Percentiles rank a stretch among this genome's conserved stretches.
Conservation (phyloP, 768 basidiomycete species). For the Amanita phalloides region DNA sequence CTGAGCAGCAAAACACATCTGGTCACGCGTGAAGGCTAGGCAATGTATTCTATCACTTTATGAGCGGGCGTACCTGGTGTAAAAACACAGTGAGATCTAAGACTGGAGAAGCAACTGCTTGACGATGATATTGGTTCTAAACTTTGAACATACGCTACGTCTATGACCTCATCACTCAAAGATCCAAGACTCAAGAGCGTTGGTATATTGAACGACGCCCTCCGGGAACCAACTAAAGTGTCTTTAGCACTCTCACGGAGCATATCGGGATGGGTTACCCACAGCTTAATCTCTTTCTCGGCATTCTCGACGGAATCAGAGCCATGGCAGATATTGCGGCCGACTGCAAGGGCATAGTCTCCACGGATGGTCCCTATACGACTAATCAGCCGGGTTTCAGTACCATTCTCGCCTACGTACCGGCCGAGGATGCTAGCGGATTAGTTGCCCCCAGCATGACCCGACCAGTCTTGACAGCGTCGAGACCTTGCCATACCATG, state of each 20-base stretch:
- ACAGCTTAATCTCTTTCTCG: slow-evolving; percentile 93
- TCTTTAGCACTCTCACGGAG: not conserved
- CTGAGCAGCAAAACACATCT: slow-evolving; percentile 9
- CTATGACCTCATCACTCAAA: slow-evolving; percentile 47
- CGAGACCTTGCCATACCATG: slow-evolving; percentile 93
- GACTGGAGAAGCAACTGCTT: not conserved
- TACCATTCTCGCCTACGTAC: slow-evolving; percentile 30
- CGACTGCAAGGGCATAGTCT: slow-evolving; percentile 89
- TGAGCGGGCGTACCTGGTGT: too few relatives aligned
- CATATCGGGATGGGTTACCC: slow-evolving; percentile 17
- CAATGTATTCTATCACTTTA: too few relatives aligned
- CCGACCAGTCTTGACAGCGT: slow-evolving; percentile 92
- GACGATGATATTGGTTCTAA: not conserved
- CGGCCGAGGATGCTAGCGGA: slow-evolving; percentile 82
- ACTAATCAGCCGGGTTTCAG: slow-evolving; percentile 4
- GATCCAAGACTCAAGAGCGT: slow-evolving; percentile 59
- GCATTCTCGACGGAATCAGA: slow-evolving; percentile 84
- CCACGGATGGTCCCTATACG: slow-evolving; percentile 84
- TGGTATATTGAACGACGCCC: slow-evolving; percentile 62
- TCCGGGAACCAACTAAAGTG: slow-evolving; percentile 82
- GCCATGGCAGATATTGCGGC: slow-evolving; percentile 91
- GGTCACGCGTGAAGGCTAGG: not conserved
- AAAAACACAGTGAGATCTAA: not conserved
- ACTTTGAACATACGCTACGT: not conserved
- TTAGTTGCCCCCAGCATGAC: slow-evolving; percentile 95